Evolutionary conservation across 2,329 filamentous ascomycete species (phyloP).

Genomic region (Thielaviopsis musarum): DNA sequence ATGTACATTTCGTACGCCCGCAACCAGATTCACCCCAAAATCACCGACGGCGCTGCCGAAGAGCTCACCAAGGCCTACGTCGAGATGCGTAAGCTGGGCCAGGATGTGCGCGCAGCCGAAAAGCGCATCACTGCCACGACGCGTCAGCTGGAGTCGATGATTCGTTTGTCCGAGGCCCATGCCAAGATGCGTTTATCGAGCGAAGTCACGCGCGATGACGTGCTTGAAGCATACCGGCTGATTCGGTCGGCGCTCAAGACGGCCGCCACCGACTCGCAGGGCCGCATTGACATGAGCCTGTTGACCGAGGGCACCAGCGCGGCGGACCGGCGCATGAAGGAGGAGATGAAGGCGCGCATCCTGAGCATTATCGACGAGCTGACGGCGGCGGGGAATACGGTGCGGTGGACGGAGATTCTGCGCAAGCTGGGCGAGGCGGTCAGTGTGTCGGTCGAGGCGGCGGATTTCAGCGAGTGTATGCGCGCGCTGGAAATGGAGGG

Average conservation of each 20-base stretch:
- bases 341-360: slow-evolving; percentile 61
- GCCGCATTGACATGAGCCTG: slow-evolving; percentile 91
- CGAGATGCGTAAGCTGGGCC: slow-evolving; percentile 84
- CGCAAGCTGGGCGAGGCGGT: slow-evolving; percentile 55
- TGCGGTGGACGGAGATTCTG: slow-evolving; percentile 64
- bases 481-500: slow-evolving; percentile 72
- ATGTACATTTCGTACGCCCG: slow-evolving; percentile 95
- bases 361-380: slow-evolving; percentile 66
- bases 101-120: slow-evolving; percentile 72
- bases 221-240: slow-evolving; percentile 76
- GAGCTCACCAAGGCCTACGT: slow-evolving; percentile 81
- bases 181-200: slow-evolving; percentile 85
- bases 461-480: slow-evolving; percentile 72
- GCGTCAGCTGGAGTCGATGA: slow-evolving; percentile 94
- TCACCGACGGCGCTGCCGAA: slow-evolving; percentile 64
- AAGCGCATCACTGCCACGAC: slow-evolving; percentile 97
- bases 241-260: slow-evolving; percentile 94
- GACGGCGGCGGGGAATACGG: slow-evolving; percentile 44
- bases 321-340: slow-evolving; percentile 65
- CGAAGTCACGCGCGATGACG: slow-evolving; percentile 64
- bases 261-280: slow-evolving; percentile 83
- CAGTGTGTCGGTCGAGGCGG: slow-evolving; percentile 53
- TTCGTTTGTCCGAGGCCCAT: slow-evolving; percentile 87
- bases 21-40: slow-evolving; percentile 63
- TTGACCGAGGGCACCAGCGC: slow-evolving; percentile 87